A percentile compares a stretch with the other conserved stretches of the same genome.
Evolutionary conservation across 495 filamentous ascomycete genomes (phyloP).

Genomic region (Hypoxylon fuscum): DNA sequence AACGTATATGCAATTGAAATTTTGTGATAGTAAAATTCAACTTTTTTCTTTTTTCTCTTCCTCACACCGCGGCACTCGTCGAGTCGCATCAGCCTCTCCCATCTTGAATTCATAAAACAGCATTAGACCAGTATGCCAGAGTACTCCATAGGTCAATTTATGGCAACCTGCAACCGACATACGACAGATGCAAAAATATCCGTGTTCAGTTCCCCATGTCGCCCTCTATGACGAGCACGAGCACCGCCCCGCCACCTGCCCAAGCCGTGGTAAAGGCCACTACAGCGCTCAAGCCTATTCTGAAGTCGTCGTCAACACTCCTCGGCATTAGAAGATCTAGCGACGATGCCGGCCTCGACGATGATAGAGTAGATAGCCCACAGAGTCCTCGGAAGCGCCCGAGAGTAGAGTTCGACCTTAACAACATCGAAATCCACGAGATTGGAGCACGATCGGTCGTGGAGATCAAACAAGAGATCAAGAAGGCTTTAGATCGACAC

Average conservation of each 20-base stretch:
- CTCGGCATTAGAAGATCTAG: constrained; percentile 49
- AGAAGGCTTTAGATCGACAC: constrained; percentile 74
- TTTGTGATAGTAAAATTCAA: constrained; percentile 14
- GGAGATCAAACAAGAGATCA: constrained; percentile 76
- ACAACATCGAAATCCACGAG: constrained; percentile 71
- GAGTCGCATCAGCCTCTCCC: constrained; percentile 2
- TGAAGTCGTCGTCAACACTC: constrained; percentile 49
- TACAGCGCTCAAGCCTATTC: constrained; percentile 56
- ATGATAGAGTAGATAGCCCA: constrained; percentile 48
- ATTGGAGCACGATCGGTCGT: constrained; percentile 54
- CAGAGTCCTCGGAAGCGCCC: constrained; percentile 56
- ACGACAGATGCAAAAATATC: constrained; percentile 1
- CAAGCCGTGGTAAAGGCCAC: constrained; percentile 28
- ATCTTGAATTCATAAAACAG: constrained; percentile 1
- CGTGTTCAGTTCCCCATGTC: constrained; percentile 30
- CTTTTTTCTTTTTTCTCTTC: constrained; percentile 3
- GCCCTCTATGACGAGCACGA: constrained; percentile 43
- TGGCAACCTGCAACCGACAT: constrained; percentile 4
- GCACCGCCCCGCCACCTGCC: constrained; percentile 37
- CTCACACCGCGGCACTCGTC: constrained; percentile 5
- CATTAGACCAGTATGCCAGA: constrained; percentile 30
- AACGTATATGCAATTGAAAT: constrained; percentile 19
- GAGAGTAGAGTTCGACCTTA: constrained; percentile 77
- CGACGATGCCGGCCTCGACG: constrained; percentile 52
- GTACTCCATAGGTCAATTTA: constrained; percentile 18